Percentiles rank a stretch among this genome's conserved stretches.
Conservation (phyloP, 345 rosid species). For the Dipteronia dyeriana region DNA sequence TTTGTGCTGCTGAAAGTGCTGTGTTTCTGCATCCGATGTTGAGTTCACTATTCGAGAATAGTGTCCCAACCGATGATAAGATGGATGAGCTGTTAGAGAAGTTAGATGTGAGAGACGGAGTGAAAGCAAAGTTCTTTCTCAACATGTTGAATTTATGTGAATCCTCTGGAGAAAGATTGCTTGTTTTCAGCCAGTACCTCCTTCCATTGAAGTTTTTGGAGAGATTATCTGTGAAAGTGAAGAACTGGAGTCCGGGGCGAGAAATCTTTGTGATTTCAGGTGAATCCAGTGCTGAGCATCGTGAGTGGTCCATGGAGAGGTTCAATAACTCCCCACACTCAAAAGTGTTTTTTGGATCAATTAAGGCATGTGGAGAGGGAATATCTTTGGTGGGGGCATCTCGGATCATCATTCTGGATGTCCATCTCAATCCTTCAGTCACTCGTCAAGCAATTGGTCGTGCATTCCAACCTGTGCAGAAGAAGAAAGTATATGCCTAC, state of each 20-base stretch:
- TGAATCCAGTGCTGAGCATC: conserved; percentile 62
- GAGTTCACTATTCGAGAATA: conserved; percentile 36
- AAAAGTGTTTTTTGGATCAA: conserved; percentile 85
- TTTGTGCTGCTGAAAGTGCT: conserved; percentile 63
- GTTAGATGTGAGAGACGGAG: conserved; percentile 65
- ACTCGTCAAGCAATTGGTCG: conserved; percentile 97
- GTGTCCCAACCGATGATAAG: conserved; percentile 37
- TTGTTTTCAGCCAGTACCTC: conserved; percentile 88
- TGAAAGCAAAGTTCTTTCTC: conserved; percentile 77
- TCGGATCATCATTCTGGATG: conserved; percentile 73
- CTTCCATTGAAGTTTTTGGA: conserved; percentile 70
- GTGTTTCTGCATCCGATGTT: conserved; percentile 72
- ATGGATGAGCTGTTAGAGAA: conserved; percentile 58
- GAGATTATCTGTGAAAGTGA: conserved; percentile 47
- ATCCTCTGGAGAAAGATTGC: conserved; percentile 62
- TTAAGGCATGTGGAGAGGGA: conserved; percentile 97
- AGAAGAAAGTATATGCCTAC: conserved; percentile 71
- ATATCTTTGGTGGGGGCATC: conserved; percentile 93
- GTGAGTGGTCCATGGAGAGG: conserved; percentile 77
- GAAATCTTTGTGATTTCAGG: conserved; percentile 79
- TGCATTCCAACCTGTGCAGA: conserved; percentile 87
- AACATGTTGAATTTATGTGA: conserved; percentile 65
- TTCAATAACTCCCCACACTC: conserved; percentile 78
- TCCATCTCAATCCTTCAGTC: conserved; percentile 92
- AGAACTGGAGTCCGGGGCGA: conserved; percentile 61